These are phyloP conservation scores for Amaranthus palmeri DNA, from an alignment of 148 eudicot genomes.

Conservation along the genomic window DNA sequence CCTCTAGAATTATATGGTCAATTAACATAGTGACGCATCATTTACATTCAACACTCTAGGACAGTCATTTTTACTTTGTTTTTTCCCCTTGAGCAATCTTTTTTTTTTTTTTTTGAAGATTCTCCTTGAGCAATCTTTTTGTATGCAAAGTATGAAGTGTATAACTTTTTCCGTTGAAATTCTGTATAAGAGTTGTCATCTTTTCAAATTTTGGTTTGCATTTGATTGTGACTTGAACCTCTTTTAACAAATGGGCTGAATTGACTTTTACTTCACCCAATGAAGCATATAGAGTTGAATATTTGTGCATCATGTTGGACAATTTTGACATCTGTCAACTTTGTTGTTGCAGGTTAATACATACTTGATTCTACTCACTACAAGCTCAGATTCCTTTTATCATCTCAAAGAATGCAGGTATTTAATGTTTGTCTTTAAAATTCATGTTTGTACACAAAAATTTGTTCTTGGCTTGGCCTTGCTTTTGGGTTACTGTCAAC, in stretches of 20 bases:
- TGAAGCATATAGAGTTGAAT: conserved; percentile 1
- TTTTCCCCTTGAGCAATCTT: too few relatives aligned
- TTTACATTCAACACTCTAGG: too few relatives aligned
- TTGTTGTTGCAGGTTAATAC: conserved; percentile 64
- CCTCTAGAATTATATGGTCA: background rate
- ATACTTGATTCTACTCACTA: conserved; percentile 84
- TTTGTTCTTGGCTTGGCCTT: background rate
- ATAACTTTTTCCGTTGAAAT: too few relatives aligned
- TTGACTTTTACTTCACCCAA: background rate
- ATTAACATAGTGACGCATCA: too few relatives aligned
- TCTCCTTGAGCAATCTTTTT: too few relatives aligned
- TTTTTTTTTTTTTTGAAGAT: background rate
- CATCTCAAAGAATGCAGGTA: conserved; percentile 98
- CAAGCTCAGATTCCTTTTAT: conserved; percentile 87
- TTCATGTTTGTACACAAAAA: background rate
- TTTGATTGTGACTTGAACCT: background rate
- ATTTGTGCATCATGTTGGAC: background rate
- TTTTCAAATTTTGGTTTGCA: conserved; percentile 1
- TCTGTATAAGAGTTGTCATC: background rate
- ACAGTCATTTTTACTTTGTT: too few relatives aligned
- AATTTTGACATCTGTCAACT: conserved; percentile 1
- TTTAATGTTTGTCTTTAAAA: conserved; percentile 12
- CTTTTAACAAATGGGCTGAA: background rate
- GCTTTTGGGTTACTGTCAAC: conserved; percentile 3
- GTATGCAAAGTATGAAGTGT: too few relatives aligned